These are phyloP conservation scores for Rhizomucor pusillus DNA, from an alignment of 371 early-diverging fungal genomes.

Conservation along the genomic window DNA sequence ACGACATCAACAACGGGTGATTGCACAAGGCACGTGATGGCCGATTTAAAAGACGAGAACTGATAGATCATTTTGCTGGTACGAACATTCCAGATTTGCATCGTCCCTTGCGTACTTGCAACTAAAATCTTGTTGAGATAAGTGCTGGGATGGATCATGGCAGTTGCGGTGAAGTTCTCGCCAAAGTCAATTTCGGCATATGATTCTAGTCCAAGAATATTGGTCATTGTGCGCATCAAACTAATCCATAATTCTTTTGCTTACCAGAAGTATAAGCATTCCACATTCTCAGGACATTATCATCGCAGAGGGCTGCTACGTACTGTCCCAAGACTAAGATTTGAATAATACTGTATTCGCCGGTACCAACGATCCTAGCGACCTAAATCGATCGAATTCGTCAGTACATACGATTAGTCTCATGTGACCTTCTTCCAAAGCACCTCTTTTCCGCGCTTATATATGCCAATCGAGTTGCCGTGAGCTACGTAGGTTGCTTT, in stretches of 20 bases:
- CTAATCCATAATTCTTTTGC: neutral
- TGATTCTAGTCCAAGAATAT: constrained; percentile 44
- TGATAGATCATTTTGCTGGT: constrained; percentile 79
- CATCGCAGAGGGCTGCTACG: constrained; percentile 75
- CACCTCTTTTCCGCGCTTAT: constrained; percentile 76
- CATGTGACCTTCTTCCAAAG: neutral
- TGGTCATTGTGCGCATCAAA: neutral
- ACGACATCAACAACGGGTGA: constrained; percentile 92
- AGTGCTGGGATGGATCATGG: constrained; percentile 89
- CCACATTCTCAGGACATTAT: constrained; percentile 81
- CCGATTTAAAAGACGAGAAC: constrained; percentile 70
- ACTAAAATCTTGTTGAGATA: constrained; percentile 95
- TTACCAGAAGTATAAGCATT: constrained; percentile 66
- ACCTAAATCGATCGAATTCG: constrained; percentile 14
- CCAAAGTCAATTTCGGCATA: constrained; percentile 80
- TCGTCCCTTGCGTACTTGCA: constrained; percentile 78
- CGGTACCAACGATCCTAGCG: constrained; percentile 30
- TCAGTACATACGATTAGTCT: neutral
- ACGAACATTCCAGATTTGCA: constrained; percentile 93
- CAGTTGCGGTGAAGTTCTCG: constrained; percentile 67
- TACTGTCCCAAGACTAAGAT: constrained; percentile 70
- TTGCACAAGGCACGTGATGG: constrained; percentile 79
- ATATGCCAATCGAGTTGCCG: constrained; percentile 63
- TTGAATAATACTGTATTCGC: constrained; percentile 33
- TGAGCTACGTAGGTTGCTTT: constrained; percentile 77